Percentiles rank a stretch among this genome's conserved stretches.
Conservation (phyloP, 1,284 basidiomycete species). For the Rhodotorula mucilaginosa region DNA sequence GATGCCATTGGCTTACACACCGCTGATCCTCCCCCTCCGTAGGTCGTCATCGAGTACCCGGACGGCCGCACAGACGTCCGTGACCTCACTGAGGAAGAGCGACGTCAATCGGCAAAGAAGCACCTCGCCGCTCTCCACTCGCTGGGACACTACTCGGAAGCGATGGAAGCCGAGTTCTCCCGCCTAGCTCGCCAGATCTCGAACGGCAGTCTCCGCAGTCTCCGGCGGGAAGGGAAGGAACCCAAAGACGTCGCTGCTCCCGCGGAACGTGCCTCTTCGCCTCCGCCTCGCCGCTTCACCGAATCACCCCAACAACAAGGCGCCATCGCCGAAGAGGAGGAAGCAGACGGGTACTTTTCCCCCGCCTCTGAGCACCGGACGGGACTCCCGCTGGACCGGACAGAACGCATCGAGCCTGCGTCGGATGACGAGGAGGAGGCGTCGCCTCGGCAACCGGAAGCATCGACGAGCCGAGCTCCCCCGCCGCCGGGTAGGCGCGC, state of each 20-base stretch:
- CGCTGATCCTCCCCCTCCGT: neutral
- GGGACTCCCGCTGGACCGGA: conserved; percentile 24
- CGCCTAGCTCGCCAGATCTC: conserved; percentile 9
- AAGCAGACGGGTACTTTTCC: neutral
- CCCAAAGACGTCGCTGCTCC: neutral
- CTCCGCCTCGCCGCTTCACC: conserved; percentile 3
- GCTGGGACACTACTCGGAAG: conserved; percentile 33
- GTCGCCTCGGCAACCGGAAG: neutral
- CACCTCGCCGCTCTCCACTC: conserved; percentile 36
- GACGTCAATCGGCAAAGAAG: conserved; percentile 25
- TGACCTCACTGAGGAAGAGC: conserved; percentile 33
- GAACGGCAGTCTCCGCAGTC: neutral
- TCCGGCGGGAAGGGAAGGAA: neutral
- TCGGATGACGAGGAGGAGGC: conserved; percentile 24
- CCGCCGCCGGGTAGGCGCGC: neutral
- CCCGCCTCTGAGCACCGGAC: neutral
- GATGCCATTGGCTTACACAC: neutral
- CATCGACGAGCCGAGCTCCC: neutral
- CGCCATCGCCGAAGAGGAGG: neutral
- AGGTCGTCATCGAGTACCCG: conserved; percentile 39
- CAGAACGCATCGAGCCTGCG: conserved; percentile 27
- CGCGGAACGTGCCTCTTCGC: conserved; percentile 4
- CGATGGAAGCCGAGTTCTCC: conserved; percentile 25
- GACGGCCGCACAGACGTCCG: conserved; percentile 38
- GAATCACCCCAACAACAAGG: neutral